Base-by-base conservation (phyloP, 441 rosid genomes). In the Flueggea neowawraea region DNA sequence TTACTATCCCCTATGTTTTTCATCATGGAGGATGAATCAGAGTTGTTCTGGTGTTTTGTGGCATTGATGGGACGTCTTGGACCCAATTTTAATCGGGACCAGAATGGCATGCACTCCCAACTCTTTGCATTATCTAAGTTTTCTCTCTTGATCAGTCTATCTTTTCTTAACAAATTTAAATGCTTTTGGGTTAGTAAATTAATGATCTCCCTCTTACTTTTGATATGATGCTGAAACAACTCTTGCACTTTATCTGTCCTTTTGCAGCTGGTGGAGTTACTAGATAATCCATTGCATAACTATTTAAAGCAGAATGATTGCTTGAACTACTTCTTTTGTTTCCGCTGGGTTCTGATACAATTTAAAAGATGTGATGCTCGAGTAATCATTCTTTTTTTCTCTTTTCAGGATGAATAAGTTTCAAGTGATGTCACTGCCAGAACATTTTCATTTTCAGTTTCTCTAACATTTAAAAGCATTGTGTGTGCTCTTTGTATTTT, bases 271-370 rank as follows among this genome's bases (percentile, higher is more conserved):
- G 98, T 92, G 80, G 98, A 95, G 80, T 84, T 90, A 74, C 80
- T 95, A 57, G 99, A 95, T 61, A 61, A 64, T 69, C 99, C 98
- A 8, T 75, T 95, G 82, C 96, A 92, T 62, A 81, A 84, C 77
- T 90, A 95, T 78, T 90, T 92, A 67, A 79, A 76, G 86, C 90
- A 90, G 84, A 90, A 88, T 55, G 98, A 95, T 57, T 95, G 99
- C 80, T 82, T 95, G 87, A 95, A 92, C 80, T 95, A 87, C 75
- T 95, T 95, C 95, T 92, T 95, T 77, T 95, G 99, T 74, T 95
- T 95, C 82, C 99, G 98, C 78, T 95, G 99, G 99, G 67, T 90
- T 72, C 82, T 95, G 44, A 88, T 92, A 66, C 98, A 95, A 68
- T 95, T 95, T 71, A 95, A 92, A 75, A 92, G 99, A 98, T 91